Evolutionary conservation across 129 eudicot species (phyloP), one percentile per base, ranked within the genome.

Genomic region (Kitagawia praeruptora): DNA sequence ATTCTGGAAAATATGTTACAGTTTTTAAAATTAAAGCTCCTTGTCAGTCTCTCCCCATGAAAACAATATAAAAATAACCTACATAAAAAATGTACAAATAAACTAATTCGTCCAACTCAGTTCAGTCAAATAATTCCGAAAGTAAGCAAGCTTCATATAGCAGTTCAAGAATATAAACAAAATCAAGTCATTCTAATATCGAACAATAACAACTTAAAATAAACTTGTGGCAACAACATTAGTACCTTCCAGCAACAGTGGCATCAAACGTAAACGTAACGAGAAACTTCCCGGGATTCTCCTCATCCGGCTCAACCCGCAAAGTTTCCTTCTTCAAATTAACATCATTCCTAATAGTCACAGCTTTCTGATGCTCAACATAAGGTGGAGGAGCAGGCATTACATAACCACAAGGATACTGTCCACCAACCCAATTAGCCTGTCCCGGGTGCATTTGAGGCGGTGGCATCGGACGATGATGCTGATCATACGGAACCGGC

Each of bases 351-450:
- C 97, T 58, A 5, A 95, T 92, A 37, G 99, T 95, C 8, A 95
- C 93, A 21, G 97, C 99, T 78, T 92, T 95, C 84, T 95, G 97
- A 66, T 92, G 99, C 88, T 95, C 99, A 70, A 95, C 97, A 81
- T 86, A 90, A 23, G 96, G 91, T 14, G 90, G 70, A 14, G 93
- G 91, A 9, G 92, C 74, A 34, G 78, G 93, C 88, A 87, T 81
- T 85, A 89, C 78, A 58, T 91, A 94, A 48, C 92, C 96, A 80
- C 85, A 90, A 3, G 97, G 92, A 77, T 87, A 92, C 85, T 95
- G 77, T 34, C 91, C 97, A n/a, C 89, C 91, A 15, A 80, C 90
- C 96, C 91, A 89, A 83, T 89, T 91, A 0, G 84, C 85, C 25
- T 86, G 81, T 47, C 84, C 83, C 10, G 89, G 85, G 83, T 81